These are phyloP conservation scores for Trichosporon coremiiforme DNA, from an alignment of 1,284 basidiomycete species.

Conservation along the genomic window DNA sequence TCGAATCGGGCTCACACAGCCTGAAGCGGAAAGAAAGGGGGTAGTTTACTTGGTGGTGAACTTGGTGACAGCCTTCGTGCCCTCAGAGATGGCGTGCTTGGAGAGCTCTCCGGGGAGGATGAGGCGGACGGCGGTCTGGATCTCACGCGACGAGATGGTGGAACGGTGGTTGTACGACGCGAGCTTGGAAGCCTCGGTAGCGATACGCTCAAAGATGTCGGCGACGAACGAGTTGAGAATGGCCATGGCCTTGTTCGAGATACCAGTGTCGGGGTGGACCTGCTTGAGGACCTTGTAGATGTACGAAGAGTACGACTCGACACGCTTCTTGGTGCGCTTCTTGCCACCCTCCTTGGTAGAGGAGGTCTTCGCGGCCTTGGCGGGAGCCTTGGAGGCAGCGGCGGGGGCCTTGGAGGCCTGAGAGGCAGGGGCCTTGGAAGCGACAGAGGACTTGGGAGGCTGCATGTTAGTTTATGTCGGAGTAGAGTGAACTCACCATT, in stretches of 20 bases:
- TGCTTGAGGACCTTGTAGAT: slow-evolving; percentile 74
- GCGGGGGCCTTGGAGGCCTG: slow-evolving; percentile 56
- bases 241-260: slow-evolving; percentile 92
- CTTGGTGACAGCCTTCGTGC: slow-evolving; percentile 63
- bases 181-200: slow-evolving; percentile 85
- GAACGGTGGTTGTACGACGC: slow-evolving; percentile 91
- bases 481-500: slow-evolving; percentile 60
- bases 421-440: slow-evolving; percentile 66
- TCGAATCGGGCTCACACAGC: slow-evolving; percentile 3
- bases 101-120: slow-evolving; percentile 82
- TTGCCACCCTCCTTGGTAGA: slow-evolving; percentile 67
- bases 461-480: slow-evolving; percentile 51
- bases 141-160: slow-evolving; percentile 90
- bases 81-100: slow-evolving; percentile 82
- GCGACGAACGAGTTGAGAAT: slow-evolving; percentile 92
- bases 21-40: slow-evolving; percentile 10
- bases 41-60: slow-evolving; percentile 58
- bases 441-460: slow-evolving; percentile 57
- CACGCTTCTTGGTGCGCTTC: slow-evolving; percentile 88
- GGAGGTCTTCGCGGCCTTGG: slow-evolving; percentile 76
- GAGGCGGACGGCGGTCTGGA: slow-evolving; percentile 85
- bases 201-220: slow-evolving; percentile 92
- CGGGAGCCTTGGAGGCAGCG: slow-evolving; percentile 58
- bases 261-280: slow-evolving; percentile 95
- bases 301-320: slow-evolving; percentile 88